Conservation (phyloP, 148 eudicot species). For the Diospyros kaki region DNA sequence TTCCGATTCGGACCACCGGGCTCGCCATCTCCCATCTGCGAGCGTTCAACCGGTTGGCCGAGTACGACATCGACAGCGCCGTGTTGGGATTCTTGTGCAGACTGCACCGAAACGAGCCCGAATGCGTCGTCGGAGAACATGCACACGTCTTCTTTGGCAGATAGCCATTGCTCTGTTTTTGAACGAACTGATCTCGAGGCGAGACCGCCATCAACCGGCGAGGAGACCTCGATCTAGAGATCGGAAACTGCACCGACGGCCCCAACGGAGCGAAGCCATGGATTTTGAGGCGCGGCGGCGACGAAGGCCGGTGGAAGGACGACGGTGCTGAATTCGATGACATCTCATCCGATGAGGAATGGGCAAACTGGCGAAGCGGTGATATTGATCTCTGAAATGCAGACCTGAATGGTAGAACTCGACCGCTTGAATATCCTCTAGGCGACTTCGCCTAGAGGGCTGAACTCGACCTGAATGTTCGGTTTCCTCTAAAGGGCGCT, state of each 20-base stretch:
- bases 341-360: not conserved
- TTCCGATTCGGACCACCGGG: conserved; percentile 22
- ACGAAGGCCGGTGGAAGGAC: conserved; percentile 22
- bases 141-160: conserved; percentile 20
- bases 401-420: conserved; percentile 18
- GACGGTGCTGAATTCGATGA: conserved; percentile 6
- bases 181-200: conserved; percentile 19
- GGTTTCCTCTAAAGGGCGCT: not conserved
- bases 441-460: conserved; percentile 20
- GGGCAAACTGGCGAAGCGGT: conserved; percentile 19
- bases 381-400: conserved; percentile 18
- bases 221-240: conserved; percentile 29
- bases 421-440: conserved; percentile 21
- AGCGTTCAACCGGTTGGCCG: conserved; percentile 18
- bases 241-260: conserved; percentile 28
- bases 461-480: not conserved
- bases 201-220: conserved; percentile 25
- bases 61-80: not conserved
- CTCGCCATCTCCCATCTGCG: conserved; percentile 24
- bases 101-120: conserved; percentile 19
- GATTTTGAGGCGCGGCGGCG: conserved; percentile 36
- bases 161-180: conserved; percentile 10
- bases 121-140: conserved; percentile 24
- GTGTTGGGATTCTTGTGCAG: conserved; percentile 12
- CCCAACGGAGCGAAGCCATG: conserved; percentile 22